These are phyloP conservation scores for Tuber borchii DNA, from an alignment of 495 filamentous ascomycete genomes.

Conservation along the genomic window DNA sequence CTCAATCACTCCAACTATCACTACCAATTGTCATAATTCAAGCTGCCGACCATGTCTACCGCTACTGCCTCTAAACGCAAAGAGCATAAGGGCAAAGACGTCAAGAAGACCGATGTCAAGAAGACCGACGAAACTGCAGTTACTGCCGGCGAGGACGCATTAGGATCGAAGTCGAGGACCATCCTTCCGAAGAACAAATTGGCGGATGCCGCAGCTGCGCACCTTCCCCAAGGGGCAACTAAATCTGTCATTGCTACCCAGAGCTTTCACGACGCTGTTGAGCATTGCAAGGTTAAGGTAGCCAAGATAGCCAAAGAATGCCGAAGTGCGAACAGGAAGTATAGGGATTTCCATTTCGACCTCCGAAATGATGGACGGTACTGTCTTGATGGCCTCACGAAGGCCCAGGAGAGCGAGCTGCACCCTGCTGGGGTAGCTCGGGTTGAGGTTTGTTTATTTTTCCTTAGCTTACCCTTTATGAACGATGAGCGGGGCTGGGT, in stretches of 20 bases:
- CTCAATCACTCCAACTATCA: neutral
- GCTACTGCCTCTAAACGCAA: neutral
- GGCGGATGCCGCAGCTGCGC: slow-evolving; percentile 14
- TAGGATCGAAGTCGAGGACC: slow-evolving; percentile 16
- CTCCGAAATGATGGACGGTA: slow-evolving; percentile 61
- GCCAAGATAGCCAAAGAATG: slow-evolving; percentile 78
- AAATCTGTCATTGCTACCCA: slow-evolving; percentile 46
- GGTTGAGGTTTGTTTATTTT: slow-evolving; percentile 13
- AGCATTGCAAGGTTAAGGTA: slow-evolving; percentile 65
- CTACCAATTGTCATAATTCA: neutral
- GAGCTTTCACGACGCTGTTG: slow-evolving; percentile 67
- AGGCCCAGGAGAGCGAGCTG: slow-evolving; percentile 6
- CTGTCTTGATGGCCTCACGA: slow-evolving; percentile 21
- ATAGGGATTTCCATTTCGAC: slow-evolving; percentile 82
- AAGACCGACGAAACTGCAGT: slow-evolving; percentile 10
- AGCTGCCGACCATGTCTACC: neutral
- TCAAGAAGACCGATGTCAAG: slow-evolving; percentile 6
- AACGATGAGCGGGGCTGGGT: neutral
- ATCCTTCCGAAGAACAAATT: slow-evolving; percentile 28
- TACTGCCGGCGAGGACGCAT: neutral
- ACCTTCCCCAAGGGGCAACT: slow-evolving; percentile 16
- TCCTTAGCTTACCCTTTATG: slow-evolving; percentile 27
- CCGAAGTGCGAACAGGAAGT: slow-evolving; percentile 77
- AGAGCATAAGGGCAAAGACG: neutral
- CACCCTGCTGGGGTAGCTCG: slow-evolving; percentile 25